A percentile compares a stretch with the other conserved stretches of the same genome.
Evolutionary conservation across 179 eudicot genomes (phyloP).

Genomic region (Spergularia azorica): DNA sequence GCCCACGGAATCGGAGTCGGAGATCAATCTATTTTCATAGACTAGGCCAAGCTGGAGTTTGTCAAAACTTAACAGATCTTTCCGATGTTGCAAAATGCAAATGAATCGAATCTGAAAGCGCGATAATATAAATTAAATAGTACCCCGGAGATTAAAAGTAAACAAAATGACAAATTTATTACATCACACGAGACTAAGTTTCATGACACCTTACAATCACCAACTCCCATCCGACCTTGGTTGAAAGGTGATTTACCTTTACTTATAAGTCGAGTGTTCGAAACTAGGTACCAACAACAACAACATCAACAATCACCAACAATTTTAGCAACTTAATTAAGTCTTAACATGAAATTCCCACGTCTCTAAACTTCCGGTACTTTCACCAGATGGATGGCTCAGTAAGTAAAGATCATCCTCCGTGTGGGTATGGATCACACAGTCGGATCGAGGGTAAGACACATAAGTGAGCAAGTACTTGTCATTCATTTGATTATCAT

Average conservation of each 20-base stretch:
- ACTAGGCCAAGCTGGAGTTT: too few species aligned
- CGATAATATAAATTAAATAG: neutral
- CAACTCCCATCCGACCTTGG: too few species aligned
- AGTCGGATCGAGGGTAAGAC: slow-evolving; percentile 69
- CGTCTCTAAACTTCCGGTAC: neutral
- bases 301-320: too few species aligned
- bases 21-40: too few species aligned
- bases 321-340: neutral
- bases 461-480: slow-evolving; percentile 81
- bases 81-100: too few species aligned
- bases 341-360: neutral
- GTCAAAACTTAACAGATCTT: too few species aligned
- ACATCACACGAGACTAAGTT: slow-evolving; percentile 10
- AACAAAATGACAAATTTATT: neutral
- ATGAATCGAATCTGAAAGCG: neutral
- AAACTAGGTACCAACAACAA: too few species aligned
- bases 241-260: too few species aligned
- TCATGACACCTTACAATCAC: neutral
- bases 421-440: slow-evolving; percentile 89
- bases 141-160: neutral
- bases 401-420: slow-evolving; percentile 70
- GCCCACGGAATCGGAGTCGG: too few species aligned
- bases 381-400: neutral
- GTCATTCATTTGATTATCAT: slow-evolving; percentile 56
- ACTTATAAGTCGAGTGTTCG: too few species aligned